Evolutionary conservation across 108 stramenopile species (phyloP), one percentile per base, ranked within the genome.

Genomic region (Cyclotella choctawhatcheeana): DNA sequence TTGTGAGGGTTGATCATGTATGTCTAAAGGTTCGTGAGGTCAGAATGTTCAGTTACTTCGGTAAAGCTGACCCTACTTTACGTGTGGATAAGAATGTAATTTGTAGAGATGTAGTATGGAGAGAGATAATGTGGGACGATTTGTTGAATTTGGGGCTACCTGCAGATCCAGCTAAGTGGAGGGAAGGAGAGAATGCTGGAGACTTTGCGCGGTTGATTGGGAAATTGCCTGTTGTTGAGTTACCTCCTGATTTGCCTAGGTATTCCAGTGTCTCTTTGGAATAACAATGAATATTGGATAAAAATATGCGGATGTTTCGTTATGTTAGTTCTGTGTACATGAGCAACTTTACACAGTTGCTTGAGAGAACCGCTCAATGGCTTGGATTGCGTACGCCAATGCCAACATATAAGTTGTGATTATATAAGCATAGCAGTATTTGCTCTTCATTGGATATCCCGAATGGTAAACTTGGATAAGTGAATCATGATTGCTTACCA

Each of bases 51-150:
- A 71, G 70, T 52, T 64, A 44, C 26, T 54, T 71, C 22, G 75
- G 53, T 13, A 30, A 45, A 0, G 58, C 45, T 29, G 37, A 29
- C 3, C 8, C 35, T 33, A 25, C 31, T 14, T 13, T 18, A 32
- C 25, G 26, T 37, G 47, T 26, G 6, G 69, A 65, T 27, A 53
- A 17, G 56, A 77, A 77, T 47, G 47, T 54, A 5, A 64, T 89
- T 16, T 88, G 81, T 69, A 87, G 92, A 35, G 92, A 93, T 74
- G 74, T 93, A 44, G 45, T 76, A 4, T 93, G 92, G 92, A 83
- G 85, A 25, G 88, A 93, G 76, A 86, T 82, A 44, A 16, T 64
- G 13, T 93, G 92, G 92, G 69, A 77, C 20, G 73, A 83, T 24
- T 69, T 93, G 66, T 63, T 26, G 0, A 63, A 51, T 62, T 64